Conservation (phyloP, 345 rosid species). For the Brassica incana region DNA sequence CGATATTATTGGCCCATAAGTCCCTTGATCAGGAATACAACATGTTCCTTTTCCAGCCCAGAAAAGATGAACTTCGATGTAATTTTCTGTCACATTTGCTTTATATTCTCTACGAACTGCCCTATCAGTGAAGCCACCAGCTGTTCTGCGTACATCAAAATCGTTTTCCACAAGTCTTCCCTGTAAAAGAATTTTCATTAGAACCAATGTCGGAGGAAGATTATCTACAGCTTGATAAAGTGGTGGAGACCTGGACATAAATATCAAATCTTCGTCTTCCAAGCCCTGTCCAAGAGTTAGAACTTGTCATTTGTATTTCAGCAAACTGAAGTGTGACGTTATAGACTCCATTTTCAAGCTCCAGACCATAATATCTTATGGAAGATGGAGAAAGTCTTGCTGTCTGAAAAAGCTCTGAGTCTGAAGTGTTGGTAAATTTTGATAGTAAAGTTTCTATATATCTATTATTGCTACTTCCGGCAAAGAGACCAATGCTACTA, state of each 20-base stretch:
- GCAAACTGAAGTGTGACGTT: conserved; percentile 30
- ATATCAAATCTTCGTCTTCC: conserved; percentile 53
- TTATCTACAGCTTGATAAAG: background rate
- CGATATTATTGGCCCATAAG: conserved; percentile 44
- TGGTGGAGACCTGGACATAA: conserved; percentile 48
- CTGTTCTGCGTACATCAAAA: conserved; percentile 50
- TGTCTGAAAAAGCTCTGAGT: conserved; percentile 45
- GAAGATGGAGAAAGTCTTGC: conserved; percentile 46
- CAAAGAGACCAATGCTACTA: conserved; percentile 48
- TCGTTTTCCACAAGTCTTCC: conserved; percentile 51
- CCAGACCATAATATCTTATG: conserved; percentile 41
- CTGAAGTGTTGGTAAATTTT: conserved; percentile 42
- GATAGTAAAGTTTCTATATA: conserved; percentile 12
- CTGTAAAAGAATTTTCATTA: conserved; percentile 6
- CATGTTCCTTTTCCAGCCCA: conserved; percentile 48
- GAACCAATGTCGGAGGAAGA: background rate
- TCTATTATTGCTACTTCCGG: conserved; percentile 35
- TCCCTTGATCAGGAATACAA: conserved; percentile 39
- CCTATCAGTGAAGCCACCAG: conserved; percentile 36
- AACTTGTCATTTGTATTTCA: conserved; percentile 19
- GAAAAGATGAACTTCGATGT: conserved; percentile 41
- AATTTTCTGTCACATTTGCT: conserved; percentile 37
- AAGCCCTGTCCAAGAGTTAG: conserved; percentile 39
- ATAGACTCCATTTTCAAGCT: conserved; percentile 37
- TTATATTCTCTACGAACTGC: conserved; percentile 38